Percentiles rank a stretch among this genome's conserved stretches.
Evolutionary conservation across 805 yeast species (phyloP).

Genomic region (Candida multigemmis): DNA sequence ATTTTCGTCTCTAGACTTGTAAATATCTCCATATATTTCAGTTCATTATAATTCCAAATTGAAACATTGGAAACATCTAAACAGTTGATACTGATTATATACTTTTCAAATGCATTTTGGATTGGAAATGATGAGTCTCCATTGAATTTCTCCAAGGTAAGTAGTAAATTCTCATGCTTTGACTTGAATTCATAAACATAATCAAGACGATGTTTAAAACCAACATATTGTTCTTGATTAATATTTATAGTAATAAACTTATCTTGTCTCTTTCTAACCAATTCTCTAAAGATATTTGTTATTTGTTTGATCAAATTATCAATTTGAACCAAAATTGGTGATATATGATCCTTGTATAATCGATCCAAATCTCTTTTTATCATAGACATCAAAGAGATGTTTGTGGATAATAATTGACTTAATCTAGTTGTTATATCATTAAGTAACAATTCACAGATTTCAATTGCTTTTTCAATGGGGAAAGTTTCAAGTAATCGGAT

Average conservation of each 20-base stretch:
- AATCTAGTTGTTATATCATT: conserved; percentile 44
- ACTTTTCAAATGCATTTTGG: conserved; percentile 21
- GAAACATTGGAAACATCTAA: conserved; percentile 23
- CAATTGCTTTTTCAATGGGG: conserved; percentile 56
- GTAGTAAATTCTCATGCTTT: conserved; percentile 42
- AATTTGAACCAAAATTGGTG: conserved; percentile 36
- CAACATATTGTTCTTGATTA: conserved; percentile 25
- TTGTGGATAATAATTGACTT: conserved; percentile 20
- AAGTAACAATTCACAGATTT: conserved; percentile 58
- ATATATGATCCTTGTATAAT: conserved; percentile 10
- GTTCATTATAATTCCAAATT: conserved; percentile 20
- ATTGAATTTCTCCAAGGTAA: conserved; percentile 16
- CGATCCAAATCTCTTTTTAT: conserved; percentile 28
- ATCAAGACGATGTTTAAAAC: conserved; percentile 33
- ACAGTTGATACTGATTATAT: conserved; percentile 15
- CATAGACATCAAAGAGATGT: conserved; percentile 35
- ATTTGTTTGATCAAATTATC: conserved; percentile 58
- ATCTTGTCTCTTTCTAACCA: conserved; percentile 64
- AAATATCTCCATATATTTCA: conserved; percentile 12
- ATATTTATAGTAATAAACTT: conserved; percentile 59
- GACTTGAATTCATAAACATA: conserved; percentile 37
- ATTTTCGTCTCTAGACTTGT: too few species aligned
- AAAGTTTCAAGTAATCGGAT: conserved; percentile 33
- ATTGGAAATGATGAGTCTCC: too few species aligned
- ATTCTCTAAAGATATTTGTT: conserved; percentile 61